Evolutionary conservation across 2,329 filamentous ascomycete genomes (phyloP), one percentile per base, ranked within the genome.

Genomic region (Alternaria solani): DNA sequence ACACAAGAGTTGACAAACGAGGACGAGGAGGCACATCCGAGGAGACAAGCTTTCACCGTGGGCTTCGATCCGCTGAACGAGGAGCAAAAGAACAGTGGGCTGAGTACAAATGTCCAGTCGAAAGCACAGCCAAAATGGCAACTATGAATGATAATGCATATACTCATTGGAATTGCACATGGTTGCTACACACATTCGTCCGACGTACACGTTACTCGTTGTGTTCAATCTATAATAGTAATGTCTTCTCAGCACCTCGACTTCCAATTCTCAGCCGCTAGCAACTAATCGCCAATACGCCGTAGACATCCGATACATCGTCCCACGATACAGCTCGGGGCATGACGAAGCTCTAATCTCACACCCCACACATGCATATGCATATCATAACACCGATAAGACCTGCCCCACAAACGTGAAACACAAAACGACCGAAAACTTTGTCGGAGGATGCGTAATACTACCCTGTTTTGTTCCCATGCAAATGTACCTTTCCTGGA

Each of bases 21-120:
- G 7, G 53, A 64, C 2, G 52, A 66, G 12, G 48, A 61, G 43
- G 55, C 59, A 41, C 51, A 44, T 38, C 39, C 34, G 42, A 57
- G 56, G 46, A 69, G 56, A 47, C 73, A 34, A n/a, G 38, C 71
- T 20, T 76, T 68, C 49, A 61, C 70, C 4, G 52, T 74, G 3
- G 72, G 68, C 8, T 51, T 70, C 5, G 70, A 75, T 63, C 72
- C 74, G 14, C 58, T 76, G 4, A 55, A 55, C 23, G 47, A 62
- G 5, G 61, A 66, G 12, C 61, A 61, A 12, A 61, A 51, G 51
- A 49, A 8, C 23, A 41, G 16, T 18, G 66, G 58, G 9, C 48
- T 72, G 12, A 55, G 68, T 52, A 71, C 73, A n/a, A 64, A 70
- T 26, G 65, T 75, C 11, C 44, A 69, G 7, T 70, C 55, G 9